Evolutionary conservation across 2,329 filamentous ascomycete species (phyloP), one percentile per base, ranked within the genome.

Genomic region (Amauroascus verrucosus): DNA sequence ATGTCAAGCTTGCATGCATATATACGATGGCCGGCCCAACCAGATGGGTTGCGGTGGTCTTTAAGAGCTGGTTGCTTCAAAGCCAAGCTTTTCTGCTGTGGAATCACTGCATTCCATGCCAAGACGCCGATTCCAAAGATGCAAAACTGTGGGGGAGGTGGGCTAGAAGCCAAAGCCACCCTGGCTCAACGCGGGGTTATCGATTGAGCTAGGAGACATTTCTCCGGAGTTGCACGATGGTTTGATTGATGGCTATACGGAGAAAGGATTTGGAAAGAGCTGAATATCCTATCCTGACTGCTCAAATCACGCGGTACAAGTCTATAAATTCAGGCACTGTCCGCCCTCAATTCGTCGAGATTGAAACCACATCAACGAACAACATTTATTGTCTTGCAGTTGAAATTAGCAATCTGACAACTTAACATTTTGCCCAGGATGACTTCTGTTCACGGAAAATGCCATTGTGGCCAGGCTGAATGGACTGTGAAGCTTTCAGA

Each of bases 391-490:
- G n/a, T n/a, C n/a, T n/a, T n/a, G n/a, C n/a, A n/a, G n/a, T n/a
- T n/a, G n/a, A n/a, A 11, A 33, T 33, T n/a, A 38, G 35, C 14
- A 9, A 38, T 6, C 9, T 18, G 16, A 38, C n/a, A 38, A 18
- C 35, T 13, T 4, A 38, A 14, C 4, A 18, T 4, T 35, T 18
- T 13, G 6, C 41, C 33, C 14, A 52, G 53, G 43, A 76, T 76
- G 73, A 63, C 71, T 35, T 69, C 65, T 46, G 75, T 72, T 63
- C 64, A 70, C 51, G 78, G 76, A 62, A 69, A 72, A 44, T 80
- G 78, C 70, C 76, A 79, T 62, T 80, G 78, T 64, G 76, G 77
- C 61, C 67, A 77, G 61, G 73, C 70, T 46, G 68, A 76, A 59
- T 80, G 75, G 74, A 70, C 72, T 41, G 75, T 73, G 49, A 74